Evolutionary conservation across 1,284 basidiomycete species (phyloP), one percentile per base, ranked within the genome.

Genomic region (Taiwanofungus camphoratus): DNA sequence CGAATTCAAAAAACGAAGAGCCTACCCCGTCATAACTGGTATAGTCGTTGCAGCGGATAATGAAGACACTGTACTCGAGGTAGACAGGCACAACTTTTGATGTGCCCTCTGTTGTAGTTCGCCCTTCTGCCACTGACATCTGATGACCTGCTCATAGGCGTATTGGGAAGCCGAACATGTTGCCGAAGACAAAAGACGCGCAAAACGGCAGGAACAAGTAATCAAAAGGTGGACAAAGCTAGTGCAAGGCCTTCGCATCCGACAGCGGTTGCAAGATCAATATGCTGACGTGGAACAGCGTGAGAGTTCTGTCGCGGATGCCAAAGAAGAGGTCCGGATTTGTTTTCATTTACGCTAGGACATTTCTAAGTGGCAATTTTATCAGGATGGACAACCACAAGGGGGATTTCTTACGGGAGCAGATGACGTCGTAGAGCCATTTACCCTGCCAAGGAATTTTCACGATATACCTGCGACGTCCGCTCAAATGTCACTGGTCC

Each of bases 1-100:
- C 63, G 95, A 98, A 64, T 99, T 99, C 69, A 88, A 85, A 56
- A 94, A 93, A 62, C 82, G 89, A 15, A 74, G 82, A 41, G 93
- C 94, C 0, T 80, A 82, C 45, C 95, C 95, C 4, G 73, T 92
- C 51, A 71, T 96, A 36, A 79, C 82, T 23, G 95, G 95, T 16
- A 77, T 98, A 13, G 92, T 99, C 13, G 74, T 94, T 13, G 89
- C 94, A 7, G 70, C 72, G 36, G 90, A 93, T 62, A 81, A 92
- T 53, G 86, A 92, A 60, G 68, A 74, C 4, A 60, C 73, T 4
- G 62, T 96, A n/a, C 66, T 92, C 30, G 89, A 94, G 68, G 91
- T 89, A 58, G n/a, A n/a, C n/a, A 49, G 72, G 54, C 3, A 7
- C 2, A 13, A 30, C 29, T n/a, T n/a, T n/a, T n/a, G n/a, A n/a